Evolutionary conservation across 148 eudicot genomes (phyloP), one percentile per base, ranked within the genome.

Genomic region (Silene latifolia): DNA sequence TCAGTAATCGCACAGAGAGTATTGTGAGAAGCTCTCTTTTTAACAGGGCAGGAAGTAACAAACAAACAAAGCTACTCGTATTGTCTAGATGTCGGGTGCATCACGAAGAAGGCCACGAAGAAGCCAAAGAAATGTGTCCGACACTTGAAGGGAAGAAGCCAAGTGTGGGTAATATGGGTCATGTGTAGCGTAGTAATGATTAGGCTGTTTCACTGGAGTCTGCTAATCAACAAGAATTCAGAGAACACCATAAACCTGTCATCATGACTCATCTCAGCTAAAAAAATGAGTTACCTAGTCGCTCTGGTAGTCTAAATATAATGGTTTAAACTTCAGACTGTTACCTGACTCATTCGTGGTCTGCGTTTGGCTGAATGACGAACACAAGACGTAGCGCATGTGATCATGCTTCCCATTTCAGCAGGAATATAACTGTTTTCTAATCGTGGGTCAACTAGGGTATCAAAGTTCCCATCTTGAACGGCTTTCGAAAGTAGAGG

Each of bases 261-360:
- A 35, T 35, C 42, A n/a, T 35, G 42, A 35, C 42, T 35, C 42
- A 35, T 35, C 42, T 35, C 42, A 35, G 42, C 42, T 5, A 39
- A 39, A 39, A 39, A 6, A 39, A 39, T 39, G 44, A 39, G 8
- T 39, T 39, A 39, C 9, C 44, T 39, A 7, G 44, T 39, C 44
- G 3, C 44, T 39, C 44, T 39, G 44, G 44, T 39, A 51, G 56
- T 12, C 18, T 12, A 51, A 12, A 12, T 51, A 42, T n/a, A 4
- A 7, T 4, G 32, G 32, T 10, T 32, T 39, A 66, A 12, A 9
- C 57, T 46, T 58, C 21, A 21, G 60, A 73, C 15, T 48, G 53
- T 48, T 80, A 91, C 96, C 90, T 89, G 97, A 80, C 91, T 91
- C 97, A 91, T 87, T 27, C 76, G 77, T 29, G 97, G 93, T 39